Conservation (phyloP, 2,329 filamentous ascomycete genomes). For the Colletotrichum horii region DNA sequence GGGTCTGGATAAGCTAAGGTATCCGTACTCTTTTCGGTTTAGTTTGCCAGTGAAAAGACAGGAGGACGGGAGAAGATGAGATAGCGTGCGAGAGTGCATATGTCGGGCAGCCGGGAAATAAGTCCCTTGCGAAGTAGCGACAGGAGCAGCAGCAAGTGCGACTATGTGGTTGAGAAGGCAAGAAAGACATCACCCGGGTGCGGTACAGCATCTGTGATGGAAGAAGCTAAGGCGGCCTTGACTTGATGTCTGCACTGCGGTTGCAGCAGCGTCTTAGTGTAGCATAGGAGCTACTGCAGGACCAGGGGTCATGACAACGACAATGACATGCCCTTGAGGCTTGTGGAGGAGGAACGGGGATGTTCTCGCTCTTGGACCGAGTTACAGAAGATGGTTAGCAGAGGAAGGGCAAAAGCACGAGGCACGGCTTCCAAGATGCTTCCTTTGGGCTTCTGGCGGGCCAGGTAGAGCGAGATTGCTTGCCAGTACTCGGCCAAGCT, state of each 20-base stretch:
- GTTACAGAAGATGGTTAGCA: neutral
- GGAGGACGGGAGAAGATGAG: neutral
- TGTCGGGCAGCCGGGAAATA: neutral
- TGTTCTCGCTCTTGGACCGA: neutral
- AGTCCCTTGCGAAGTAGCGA: neutral
- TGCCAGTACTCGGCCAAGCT: neutral
- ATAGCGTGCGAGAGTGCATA: neutral
- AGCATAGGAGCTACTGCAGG: neutral
- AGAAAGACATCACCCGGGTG: neutral
- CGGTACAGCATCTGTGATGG: neutral
- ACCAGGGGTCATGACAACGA: neutral
- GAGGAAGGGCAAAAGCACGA: neutral
- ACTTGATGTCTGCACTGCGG: neutral
- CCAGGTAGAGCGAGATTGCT: constrained; percentile 11
- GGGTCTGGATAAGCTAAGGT: neutral
- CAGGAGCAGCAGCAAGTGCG: neutral
- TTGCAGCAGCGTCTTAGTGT: constrained; percentile 18
- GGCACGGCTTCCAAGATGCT: neutral
- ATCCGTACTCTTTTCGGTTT: neutral
- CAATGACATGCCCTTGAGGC: neutral
- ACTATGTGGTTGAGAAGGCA: neutral
- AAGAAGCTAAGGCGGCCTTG: neutral
- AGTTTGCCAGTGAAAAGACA: neutral
- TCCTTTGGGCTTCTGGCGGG: constrained; percentile 3
- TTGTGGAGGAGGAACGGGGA: neutral